These are phyloP conservation scores for Kregervanrija delftensis DNA, from an alignment of 805 yeast species.

Conservation along the genomic window DNA sequence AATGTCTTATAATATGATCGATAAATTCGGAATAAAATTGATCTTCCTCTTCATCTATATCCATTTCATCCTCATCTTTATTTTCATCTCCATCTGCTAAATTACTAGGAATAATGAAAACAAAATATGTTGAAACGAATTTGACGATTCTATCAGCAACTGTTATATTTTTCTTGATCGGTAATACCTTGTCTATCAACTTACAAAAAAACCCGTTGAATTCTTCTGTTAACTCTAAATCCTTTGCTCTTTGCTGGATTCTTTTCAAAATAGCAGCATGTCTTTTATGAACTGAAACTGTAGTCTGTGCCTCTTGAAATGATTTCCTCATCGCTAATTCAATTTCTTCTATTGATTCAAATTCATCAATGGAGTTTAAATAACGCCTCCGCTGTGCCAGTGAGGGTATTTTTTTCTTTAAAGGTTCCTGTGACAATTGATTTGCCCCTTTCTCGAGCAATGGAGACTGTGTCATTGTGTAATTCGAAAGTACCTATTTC, in stretches of 20 bases:
- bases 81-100: conserved; percentile 21
- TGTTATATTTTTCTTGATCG: conserved; percentile 60
- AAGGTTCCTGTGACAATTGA: too few species aligned
- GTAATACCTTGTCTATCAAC: conserved; percentile 57
- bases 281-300: conserved; percentile 72
- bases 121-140: conserved; percentile 53
- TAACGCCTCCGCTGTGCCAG: not conserved
- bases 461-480: too few species aligned
- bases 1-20: conserved; percentile 53
- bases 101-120: conserved; percentile 32
- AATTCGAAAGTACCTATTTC: too few species aligned
- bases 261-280: conserved; percentile 57
- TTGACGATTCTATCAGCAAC: conserved; percentile 74
- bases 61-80: conserved; percentile 27
- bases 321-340: conserved; percentile 50
- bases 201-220: conserved; percentile 57
- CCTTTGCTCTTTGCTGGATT: conserved; percentile 49
- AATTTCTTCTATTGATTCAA: conserved; percentile 22
- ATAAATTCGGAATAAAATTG: conserved; percentile 44
- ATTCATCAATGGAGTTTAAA: conserved; percentile 1
- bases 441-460: too few species aligned
- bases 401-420: not conserved
- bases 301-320: conserved; percentile 73
- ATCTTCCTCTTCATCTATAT: conserved; percentile 26
- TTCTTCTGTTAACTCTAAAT: conserved; percentile 44